Percentiles rank a stretch among this genome's conserved stretches.
These are phyloP conservation scores for Cyberlindnera amylophila DNA, from an alignment of 805 yeast genomes.

Conservation along the genomic window DNA sequence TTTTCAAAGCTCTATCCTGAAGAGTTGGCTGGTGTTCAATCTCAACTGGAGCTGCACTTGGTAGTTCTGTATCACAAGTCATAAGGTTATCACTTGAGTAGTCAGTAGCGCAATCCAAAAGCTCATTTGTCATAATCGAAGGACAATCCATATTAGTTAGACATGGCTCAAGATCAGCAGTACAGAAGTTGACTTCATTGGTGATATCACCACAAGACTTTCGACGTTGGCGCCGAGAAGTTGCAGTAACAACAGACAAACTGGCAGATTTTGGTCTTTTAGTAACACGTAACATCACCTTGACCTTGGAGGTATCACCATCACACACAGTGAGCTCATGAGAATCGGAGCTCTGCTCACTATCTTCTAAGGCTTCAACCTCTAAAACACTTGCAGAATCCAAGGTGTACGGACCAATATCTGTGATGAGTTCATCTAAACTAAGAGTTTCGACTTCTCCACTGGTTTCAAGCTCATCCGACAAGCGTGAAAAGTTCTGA, in stretches of 20 bases:
- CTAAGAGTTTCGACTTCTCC: background rate
- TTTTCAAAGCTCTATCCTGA: too few species aligned
- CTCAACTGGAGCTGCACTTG: too few species aligned
- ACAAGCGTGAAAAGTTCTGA: constrained; percentile 10
- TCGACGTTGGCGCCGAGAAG: background rate
- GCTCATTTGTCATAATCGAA: too few species aligned
- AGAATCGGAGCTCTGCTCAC: background rate
- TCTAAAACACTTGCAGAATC: constrained; percentile 16
- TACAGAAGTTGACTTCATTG: background rate
- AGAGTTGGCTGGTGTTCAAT: too few species aligned
- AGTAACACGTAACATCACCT: background rate
- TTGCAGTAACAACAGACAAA: background rate
- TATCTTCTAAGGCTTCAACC: background rate
- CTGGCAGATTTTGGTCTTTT: constrained; percentile 4
- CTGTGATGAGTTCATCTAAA: background rate
- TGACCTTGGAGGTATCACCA: background rate
- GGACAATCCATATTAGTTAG: background rate
- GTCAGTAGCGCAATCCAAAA: too few species aligned
- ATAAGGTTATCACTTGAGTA: too few species aligned
- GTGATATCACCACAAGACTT: too few species aligned
- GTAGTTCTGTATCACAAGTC: too few species aligned
- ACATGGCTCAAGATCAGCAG: constrained; percentile 1
- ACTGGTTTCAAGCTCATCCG: constrained; percentile 17
- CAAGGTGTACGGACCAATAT: constrained; percentile 13
- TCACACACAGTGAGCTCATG: too few species aligned